Conservation (phyloP, 768 basidiomycete species). For the Tulasnella sp. region DNA sequence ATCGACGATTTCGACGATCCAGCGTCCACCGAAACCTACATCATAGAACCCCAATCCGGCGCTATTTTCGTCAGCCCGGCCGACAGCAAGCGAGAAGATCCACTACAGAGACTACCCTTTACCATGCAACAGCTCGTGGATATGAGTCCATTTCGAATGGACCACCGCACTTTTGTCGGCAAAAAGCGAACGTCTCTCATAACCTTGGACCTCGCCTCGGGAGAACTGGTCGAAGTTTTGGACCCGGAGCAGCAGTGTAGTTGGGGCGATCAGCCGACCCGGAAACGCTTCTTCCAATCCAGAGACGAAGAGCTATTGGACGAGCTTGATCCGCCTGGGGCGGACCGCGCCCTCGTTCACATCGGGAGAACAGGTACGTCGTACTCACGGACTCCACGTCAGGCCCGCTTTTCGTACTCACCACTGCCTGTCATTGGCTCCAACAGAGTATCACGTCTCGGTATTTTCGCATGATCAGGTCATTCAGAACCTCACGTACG, state of each 20-base stretch:
- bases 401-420: neutral
- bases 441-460: slow-evolving; percentile 80
- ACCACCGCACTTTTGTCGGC: slow-evolving; percentile 78
- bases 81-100: slow-evolving; percentile 45
- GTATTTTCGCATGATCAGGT: slow-evolving; percentile 54
- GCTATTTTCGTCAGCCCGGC: slow-evolving; percentile 83
- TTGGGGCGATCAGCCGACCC: slow-evolving; percentile 45
- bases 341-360: slow-evolving; percentile 47
- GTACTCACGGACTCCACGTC: neutral
- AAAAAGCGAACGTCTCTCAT: slow-evolving; percentile 77
- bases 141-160: slow-evolving; percentile 77
- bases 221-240: slow-evolving; percentile 68
- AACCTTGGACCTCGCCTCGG: slow-evolving; percentile 61
- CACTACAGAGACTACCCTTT: slow-evolving; percentile 83
- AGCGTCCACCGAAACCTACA: slow-evolving; percentile 66
- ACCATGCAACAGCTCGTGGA: slow-evolving; percentile 92
- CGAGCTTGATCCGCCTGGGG: slow-evolving; percentile 50
- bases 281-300: slow-evolving; percentile 19
- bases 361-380: slow-evolving; percentile 62
- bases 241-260: slow-evolving; percentile 59
- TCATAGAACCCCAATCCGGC: slow-evolving; percentile 92
- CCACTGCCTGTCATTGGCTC: neutral
- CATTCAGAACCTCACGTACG: slow-evolving; percentile 82
- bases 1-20: slow-evolving; percentile 20
- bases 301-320: slow-evolving; percentile 42